Conservation (phyloP, 2,329 filamentous ascomycete genomes). For the Scytalidium lignicola region DNA sequence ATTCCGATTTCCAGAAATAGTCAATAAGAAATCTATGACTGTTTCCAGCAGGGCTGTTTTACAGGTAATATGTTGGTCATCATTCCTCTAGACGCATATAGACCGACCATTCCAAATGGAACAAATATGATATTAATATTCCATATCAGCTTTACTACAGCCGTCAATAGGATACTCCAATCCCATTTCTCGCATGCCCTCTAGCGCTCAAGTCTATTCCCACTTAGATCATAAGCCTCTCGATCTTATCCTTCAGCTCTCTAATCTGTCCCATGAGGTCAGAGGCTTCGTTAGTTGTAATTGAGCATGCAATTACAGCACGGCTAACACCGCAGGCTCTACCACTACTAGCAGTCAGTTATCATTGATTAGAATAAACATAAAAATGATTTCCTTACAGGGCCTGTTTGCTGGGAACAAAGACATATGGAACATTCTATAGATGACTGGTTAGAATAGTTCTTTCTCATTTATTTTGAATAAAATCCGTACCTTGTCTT, state of each 20-base stretch:
- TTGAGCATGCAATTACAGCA: slow-evolving; percentile 79
- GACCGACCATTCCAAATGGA: too few relatives aligned
- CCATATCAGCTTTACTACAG: too few relatives aligned
- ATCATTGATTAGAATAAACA: background rate
- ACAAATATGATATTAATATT: too few relatives aligned
- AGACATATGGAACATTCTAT: slow-evolving; percentile 66
- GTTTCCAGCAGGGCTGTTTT: too few relatives aligned
- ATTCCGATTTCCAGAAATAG: too few relatives aligned
- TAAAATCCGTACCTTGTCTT: slow-evolving; percentile 55
- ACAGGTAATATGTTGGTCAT: too few relatives aligned
- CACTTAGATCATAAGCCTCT: slow-evolving; percentile 93
- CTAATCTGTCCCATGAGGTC: slow-evolving; percentile 86
- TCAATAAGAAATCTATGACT: too few relatives aligned
- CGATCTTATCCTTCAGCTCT: slow-evolving; percentile 88
- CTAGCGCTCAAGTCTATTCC: background rate
- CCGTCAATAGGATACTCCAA: too few relatives aligned
- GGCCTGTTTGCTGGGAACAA: slow-evolving; percentile 72
- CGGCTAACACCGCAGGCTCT: slow-evolving; percentile 86
- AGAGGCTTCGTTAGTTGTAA: slow-evolving; percentile 87
- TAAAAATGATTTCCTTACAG: slow-evolving; percentile 34
- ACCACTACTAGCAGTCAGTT: slow-evolving; percentile 35
- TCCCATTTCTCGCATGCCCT: background rate
- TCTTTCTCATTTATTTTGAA: slow-evolving; percentile 23
- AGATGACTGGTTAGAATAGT: slow-evolving; percentile 24
- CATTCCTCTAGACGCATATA: too few relatives aligned